phyloP scores from a whole-genome alignment of 257 asterid genomes.

The Petrea volubilis region DNA sequence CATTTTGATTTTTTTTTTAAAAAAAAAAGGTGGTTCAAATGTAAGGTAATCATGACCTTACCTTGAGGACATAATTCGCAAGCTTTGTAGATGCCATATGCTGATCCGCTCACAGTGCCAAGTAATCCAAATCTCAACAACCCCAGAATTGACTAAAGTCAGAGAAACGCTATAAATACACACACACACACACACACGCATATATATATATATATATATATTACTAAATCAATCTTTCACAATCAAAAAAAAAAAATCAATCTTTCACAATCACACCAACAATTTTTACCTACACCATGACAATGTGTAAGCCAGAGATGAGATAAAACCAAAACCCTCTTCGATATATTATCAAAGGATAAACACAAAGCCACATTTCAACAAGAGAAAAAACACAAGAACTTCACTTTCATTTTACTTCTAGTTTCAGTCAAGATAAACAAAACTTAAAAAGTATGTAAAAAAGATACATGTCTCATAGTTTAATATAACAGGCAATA shows the following conservation, averaged over 20 bases:
- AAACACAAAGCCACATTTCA: conserved; percentile 10
- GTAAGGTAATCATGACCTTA: too few relatives aligned
- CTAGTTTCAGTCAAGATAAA: neutral
- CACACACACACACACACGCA: too few relatives aligned
- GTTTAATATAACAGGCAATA: too few relatives aligned
- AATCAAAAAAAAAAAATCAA: too few relatives aligned
- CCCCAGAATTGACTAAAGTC: neutral
- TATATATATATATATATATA: too few relatives aligned
- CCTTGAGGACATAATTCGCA: neutral
- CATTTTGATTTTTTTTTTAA: too few relatives aligned
- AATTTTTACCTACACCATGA: neutral
- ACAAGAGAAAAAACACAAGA: neutral
- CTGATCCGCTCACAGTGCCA: neutral
- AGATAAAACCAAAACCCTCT: conserved; percentile 1
- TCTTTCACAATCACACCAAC: conserved; percentile 25
- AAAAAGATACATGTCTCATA: neutral
- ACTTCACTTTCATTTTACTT: neutral
- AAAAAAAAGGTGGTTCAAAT: too few relatives aligned
- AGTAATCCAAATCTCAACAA: conserved; percentile 28
- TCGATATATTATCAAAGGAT: neutral
- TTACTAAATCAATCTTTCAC: neutral
- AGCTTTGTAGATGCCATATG: neutral
- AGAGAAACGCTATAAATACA: too few relatives aligned
- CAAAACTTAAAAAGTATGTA: neutral
- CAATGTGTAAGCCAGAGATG: conserved; percentile 4